phyloP scores from a whole-genome alignment of 768 basidiomycete species.

The Ephemerocybe angulata region DNA sequence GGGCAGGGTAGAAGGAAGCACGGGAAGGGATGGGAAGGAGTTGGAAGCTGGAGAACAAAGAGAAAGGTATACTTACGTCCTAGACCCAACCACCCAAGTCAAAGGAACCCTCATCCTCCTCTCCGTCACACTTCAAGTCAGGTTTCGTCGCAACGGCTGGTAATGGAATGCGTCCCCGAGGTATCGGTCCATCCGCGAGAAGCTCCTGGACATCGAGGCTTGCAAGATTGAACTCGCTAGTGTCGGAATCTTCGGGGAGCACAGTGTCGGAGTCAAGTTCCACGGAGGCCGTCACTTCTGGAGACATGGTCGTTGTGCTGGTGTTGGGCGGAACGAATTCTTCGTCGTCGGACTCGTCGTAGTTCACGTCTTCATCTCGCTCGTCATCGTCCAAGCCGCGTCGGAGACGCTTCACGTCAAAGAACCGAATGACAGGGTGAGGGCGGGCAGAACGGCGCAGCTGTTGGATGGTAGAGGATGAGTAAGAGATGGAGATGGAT shows the following conservation, averaged over 20 bases:
- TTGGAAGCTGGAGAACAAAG: not conserved
- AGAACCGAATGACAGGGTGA: conserved; percentile 20
- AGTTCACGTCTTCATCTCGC: conserved; percentile 7
- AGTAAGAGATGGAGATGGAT: too few relatives aligned
- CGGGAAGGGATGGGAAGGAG: not conserved
- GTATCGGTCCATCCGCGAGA: conserved; percentile 12
- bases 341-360: conserved; percentile 20
- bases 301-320: not conserved
- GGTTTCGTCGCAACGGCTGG: not conserved
- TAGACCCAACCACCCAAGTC: conserved; percentile 14
- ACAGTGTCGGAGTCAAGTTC: not conserved
- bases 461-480: conserved; percentile 1
- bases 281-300: not conserved
- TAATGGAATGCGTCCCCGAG: not conserved
- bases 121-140: not conserved
- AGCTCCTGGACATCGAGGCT: conserved; percentile 14
- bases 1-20: not conserved
- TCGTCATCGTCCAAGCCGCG: conserved; percentile 19
- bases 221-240: conserved; percentile 10
- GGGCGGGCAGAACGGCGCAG: conserved; percentile 15
- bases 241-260: conserved; percentile 11
- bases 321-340: conserved; percentile 3
- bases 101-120: conserved; percentile 12
- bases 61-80: not conserved
- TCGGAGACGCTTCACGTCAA: conserved; percentile 19